phyloP scores from a whole-genome alignment of 495 filamentous ascomycete species.

The Penicillium waksmanii region DNA sequence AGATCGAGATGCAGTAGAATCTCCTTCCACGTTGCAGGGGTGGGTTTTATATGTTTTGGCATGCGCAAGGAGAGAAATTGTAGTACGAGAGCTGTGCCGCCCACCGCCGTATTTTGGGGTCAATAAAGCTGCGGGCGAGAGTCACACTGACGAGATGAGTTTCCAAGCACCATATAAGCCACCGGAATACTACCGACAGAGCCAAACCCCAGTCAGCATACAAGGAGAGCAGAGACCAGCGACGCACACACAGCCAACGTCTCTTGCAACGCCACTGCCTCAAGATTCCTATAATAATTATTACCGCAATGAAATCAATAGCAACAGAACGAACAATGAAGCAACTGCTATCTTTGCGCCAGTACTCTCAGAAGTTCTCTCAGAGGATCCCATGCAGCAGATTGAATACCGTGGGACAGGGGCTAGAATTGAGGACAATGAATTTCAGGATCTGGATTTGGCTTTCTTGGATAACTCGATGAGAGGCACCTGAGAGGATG shows the following conservation, averaged over 20 bases:
- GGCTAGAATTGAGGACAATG: background rate
- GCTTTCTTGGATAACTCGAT: background rate
- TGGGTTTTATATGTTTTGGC: conserved; percentile 28
- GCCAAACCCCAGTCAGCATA: background rate
- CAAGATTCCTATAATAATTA: background rate
- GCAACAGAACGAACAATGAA: background rate
- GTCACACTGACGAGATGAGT: background rate
- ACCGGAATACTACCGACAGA: background rate
- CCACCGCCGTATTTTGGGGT: conserved; percentile 31
- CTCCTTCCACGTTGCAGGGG: conserved; percentile 26
- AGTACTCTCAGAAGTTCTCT: background rate
- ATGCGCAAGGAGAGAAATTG: conserved; percentile 46
- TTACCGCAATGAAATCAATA: background rate
- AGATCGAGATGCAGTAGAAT: conserved; percentile 43
- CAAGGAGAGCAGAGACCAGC: background rate
- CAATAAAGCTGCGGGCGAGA: background rate
- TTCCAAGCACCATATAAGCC: background rate
- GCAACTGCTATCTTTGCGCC: background rate
- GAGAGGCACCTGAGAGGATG: background rate
- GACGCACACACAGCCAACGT: background rate
- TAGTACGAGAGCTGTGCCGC: conserved; percentile 39
- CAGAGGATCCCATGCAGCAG: background rate
- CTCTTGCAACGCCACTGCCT: background rate
- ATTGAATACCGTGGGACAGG: background rate
- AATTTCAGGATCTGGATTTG: background rate